Evolutionary conservation across 2,329 filamentous ascomycete genomes (phyloP).

Genomic region (Fusarium equiseti): DNA sequence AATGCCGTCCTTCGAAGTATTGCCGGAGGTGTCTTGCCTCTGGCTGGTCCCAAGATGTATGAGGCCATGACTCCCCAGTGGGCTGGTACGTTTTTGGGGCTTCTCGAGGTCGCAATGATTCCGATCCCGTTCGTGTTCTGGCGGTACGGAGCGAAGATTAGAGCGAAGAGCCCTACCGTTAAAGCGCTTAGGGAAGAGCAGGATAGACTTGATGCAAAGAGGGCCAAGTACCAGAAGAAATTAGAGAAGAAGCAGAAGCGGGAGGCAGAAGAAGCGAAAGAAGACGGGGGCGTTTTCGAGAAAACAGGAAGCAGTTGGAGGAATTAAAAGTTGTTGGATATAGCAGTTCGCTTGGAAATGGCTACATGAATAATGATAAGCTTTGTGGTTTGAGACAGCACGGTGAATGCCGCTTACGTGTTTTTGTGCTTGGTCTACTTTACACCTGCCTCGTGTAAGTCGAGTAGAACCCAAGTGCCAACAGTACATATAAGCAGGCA

Average conservation of each 20-base stretch:
- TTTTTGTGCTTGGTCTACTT: background rate
- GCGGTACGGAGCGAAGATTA: constrained; percentile 66
- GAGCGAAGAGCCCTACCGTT: constrained; percentile 63
- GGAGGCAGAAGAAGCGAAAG: constrained; percentile 9
- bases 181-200: constrained; percentile 60
- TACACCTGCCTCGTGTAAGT: background rate
- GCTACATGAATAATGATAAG: background rate
- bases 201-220: constrained; percentile 51
- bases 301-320: constrained; percentile 3
- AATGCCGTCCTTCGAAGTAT: constrained; percentile 80
- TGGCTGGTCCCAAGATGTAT: constrained; percentile 82
- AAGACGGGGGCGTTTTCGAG: constrained; percentile 22
- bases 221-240: constrained; percentile 49
- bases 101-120: constrained; percentile 79
- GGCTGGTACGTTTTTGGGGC: constrained; percentile 80
- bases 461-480: background rate
- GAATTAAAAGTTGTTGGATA: background rate
- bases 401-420: background rate
- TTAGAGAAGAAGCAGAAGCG: constrained; percentile 29
- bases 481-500: background rate
- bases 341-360: background rate
- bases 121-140: constrained; percentile 87
- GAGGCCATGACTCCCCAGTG: constrained; percentile 76
- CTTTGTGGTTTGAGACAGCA: background rate
- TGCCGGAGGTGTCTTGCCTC: constrained; percentile 81